Evolutionary conservation across 2,329 filamentous ascomycete species (phyloP).

Genomic region (Sporothrix mexicana): DNA sequence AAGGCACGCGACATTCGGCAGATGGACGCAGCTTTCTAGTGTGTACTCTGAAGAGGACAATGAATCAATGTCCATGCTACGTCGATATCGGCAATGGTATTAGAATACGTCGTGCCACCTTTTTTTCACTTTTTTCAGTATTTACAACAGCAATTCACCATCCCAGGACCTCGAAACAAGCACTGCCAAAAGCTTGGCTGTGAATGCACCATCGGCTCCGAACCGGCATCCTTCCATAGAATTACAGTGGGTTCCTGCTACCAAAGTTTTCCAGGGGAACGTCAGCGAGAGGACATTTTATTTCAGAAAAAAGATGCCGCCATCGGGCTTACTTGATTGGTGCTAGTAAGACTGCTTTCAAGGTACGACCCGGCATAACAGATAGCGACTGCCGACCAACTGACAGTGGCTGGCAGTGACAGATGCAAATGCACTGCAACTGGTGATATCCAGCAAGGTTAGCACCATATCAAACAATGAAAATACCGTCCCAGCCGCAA

Average conservation of each 20-base stretch:
- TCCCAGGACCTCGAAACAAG: not conserved
- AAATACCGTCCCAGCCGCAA: no score
- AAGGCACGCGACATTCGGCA: not conserved
- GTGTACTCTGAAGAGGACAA: no score
- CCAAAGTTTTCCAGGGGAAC: not conserved
- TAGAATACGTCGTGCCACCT: no score
- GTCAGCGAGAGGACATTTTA: not conserved
- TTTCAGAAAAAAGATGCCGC: not conserved
- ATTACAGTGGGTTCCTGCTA: not conserved
- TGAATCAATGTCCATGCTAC: no score
- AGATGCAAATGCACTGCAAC: not conserved
- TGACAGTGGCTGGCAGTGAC: not conserved
- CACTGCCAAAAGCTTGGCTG: not conserved
- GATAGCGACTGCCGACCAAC: not conserved
- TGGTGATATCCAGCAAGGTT: no score
- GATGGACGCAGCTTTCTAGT: no score
- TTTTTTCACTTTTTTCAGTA: no score
- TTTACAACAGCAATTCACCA: no score
- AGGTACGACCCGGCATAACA: not conserved
- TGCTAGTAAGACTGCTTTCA: not conserved
- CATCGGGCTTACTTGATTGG: not conserved
- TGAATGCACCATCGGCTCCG: constrained; percentile 16
- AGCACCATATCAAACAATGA: no score
- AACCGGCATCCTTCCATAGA: not conserved
- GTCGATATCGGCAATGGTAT: no score